Evolutionary conservation across 108 stramenopile genomes (phyloP).

Genomic region (Pseudonitzschia pungens): DNA sequence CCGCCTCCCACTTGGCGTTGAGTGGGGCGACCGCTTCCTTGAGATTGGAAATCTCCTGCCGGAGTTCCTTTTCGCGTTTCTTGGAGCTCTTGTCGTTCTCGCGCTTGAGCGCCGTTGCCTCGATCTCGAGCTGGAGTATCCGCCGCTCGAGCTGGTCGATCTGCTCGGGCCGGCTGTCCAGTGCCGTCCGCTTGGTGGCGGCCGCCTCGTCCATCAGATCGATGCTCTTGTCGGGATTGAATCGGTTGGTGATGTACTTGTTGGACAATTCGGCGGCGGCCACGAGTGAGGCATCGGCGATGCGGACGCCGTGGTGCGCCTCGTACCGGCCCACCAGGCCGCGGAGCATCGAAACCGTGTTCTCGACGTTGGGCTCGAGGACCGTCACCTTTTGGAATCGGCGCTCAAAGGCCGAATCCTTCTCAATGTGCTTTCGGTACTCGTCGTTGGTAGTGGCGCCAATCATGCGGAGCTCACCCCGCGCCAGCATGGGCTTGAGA

Average conservation of each 20-base stretch:
- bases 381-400: slow-evolving; percentile 95
- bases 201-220: slow-evolving; percentile 97
- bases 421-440: slow-evolving; percentile 92
- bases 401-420: slow-evolving; percentile 95
- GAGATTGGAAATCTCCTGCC: slow-evolving; percentile 68
- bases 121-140: slow-evolving; percentile 93
- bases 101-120: slow-evolving; percentile 81
- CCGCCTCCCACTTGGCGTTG: slow-evolving; percentile 72
- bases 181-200: slow-evolving; percentile 78
- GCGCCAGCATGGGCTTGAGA: slow-evolving; percentile 96
- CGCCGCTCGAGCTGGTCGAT: slow-evolving; percentile 87
- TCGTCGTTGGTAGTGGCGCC: slow-evolving; percentile 97
- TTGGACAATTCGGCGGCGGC: slow-evolving; percentile 92
- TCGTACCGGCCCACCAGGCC: slow-evolving; percentile 94
- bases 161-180: slow-evolving; percentile 85
- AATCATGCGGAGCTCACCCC: slow-evolving; percentile 95
- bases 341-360: slow-evolving; percentile 93
- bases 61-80: slow-evolving; percentile 56
- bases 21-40: slow-evolving; percentile 53
- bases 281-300: slow-evolving; percentile 89
- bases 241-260: slow-evolving; percentile 93
- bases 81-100: slow-evolving; percentile 88
- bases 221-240: slow-evolving; percentile 94
- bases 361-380: slow-evolving; percentile 89
- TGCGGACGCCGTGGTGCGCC: slow-evolving; percentile 93